phyloP scores from a whole-genome alignment of 306 rosid species.

The Oemleria cerasiformis region DNA sequence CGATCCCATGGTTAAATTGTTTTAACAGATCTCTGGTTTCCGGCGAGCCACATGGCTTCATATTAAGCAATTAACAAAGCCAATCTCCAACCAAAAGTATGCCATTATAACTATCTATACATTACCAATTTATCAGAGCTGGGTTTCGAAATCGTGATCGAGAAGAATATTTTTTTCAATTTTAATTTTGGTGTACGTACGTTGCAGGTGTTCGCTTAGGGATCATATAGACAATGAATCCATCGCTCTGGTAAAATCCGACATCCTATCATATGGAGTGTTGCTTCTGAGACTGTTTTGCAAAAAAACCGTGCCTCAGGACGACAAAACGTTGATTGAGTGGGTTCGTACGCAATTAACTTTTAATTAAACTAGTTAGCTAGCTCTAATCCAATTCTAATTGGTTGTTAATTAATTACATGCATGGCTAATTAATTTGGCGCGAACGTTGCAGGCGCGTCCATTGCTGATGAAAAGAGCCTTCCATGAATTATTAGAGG shows the following conservation, averaged over 20 bases:
- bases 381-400: background rate
- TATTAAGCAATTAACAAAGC: constrained; percentile 12
- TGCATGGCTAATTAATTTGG: no score
- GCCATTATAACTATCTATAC: no score
- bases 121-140: no score
- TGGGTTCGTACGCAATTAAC: constrained; percentile 33
- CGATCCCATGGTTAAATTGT: background rate
- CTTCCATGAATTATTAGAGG: constrained; percentile 24
- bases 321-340: constrained; percentile 14
- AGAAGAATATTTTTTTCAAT: no score
- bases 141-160: no score
- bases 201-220: constrained; percentile 5
- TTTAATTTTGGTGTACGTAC: constrained; percentile 7
- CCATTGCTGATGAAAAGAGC: constrained; percentile 24
- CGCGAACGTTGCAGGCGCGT: constrained; percentile 30
- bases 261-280: constrained; percentile 23
- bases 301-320: constrained; percentile 16
- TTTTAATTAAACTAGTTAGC: background rate
- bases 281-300: constrained; percentile 32
- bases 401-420: background rate
- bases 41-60: constrained; percentile 30
- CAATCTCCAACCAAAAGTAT: constrained; percentile 13
- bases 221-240: constrained; percentile 19
- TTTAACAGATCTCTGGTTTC: constrained; percentile 27
- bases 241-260: constrained; percentile 15